Evolutionary conservation across 2,329 filamentous ascomycete genomes (phyloP), one percentile per base, ranked within the genome.

Genomic region (Aureobasidium subglaciale): DNA sequence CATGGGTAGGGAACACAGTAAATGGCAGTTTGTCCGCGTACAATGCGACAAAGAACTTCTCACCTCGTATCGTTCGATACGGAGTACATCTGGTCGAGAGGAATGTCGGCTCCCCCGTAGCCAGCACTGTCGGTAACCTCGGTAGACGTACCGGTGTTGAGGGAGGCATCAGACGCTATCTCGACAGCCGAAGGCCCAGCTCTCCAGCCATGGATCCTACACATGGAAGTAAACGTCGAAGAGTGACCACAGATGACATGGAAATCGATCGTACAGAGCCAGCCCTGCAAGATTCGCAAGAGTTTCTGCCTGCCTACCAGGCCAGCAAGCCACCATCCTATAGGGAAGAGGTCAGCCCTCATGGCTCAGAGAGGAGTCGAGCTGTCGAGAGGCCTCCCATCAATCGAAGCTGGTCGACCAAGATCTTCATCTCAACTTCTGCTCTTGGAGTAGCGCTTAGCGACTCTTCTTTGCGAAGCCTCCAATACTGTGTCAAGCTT

Each of bases 391-490:
- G 66, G 62, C 61, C 69, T 41, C 67, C 71, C 24, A 77, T 65
- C 10, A 78, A 76, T 29, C 63, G 67, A 10, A 69, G 63, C 37
- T 95, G 90, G 90, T 88, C 88, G 59, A 88, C 87, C 10, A 66
- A 90, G 13, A 76, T 96, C 16, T 87, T 96, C 62, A 88, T 95
- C 68, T 91, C 89, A 5, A 96, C 92, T 0, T 95, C 90, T 0
- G 92, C 90, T 0, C 79, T 97, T 1, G 90, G 90, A 60, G 86
- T 95, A 15, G 90, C 93, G 1, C 90, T 99, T 80, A 95, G 87
- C 64, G 87, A 95, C 16, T 87, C 93, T 65, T 95, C 89, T 20
- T 74, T 96, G 8, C 82, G 85, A 50, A 93, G 87, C 59, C 75
- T 99, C 38, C 90, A 88, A 63, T 92, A 90, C 64, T 96, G 91